Conservation (phyloP, 805 yeast species). For the Trichomonascus vanleenenianus region DNA sequence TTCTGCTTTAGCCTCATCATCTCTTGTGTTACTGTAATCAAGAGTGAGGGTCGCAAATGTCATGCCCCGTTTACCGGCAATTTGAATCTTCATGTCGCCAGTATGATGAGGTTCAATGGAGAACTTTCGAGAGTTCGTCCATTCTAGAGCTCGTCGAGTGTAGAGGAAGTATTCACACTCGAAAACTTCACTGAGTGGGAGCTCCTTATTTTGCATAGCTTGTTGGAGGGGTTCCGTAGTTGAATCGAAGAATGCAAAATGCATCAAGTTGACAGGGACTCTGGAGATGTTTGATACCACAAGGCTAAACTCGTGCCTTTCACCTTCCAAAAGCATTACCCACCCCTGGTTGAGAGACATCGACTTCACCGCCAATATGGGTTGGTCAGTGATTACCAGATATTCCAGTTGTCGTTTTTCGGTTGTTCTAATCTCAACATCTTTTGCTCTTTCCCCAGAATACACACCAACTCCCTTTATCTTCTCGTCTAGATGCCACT, state of each 20-base stretch:
- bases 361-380: conserved; percentile 46
- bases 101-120: conserved; percentile 32
- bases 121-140: conserved; percentile 26
- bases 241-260: conserved; percentile 64
- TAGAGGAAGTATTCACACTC: conserved; percentile 67
- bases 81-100: conserved; percentile 45
- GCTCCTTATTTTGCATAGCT: conserved; percentile 38
- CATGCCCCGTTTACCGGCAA: conserved; percentile 69
- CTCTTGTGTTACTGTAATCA: conserved; percentile 46
- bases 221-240: conserved; percentile 56
- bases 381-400: conserved; percentile 44
- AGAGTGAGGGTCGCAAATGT: conserved; percentile 54
- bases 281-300: conserved; percentile 50
- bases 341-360: conserved; percentile 53
- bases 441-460: conserved; percentile 7
- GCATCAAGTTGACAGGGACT: conserved; percentile 47
- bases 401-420: conserved; percentile 24
- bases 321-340: conserved; percentile 77
- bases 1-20: conserved; percentile 15
- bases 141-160: conserved; percentile 48
- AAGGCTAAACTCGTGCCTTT: conserved; percentile 43
- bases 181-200: conserved; percentile 56
- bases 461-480: conserved; percentile 21
- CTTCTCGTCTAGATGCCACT: conserved; percentile 18
- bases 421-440: background rate